A percentile compares a stretch with the other conserved stretches of the same genome.
Evolutionary conservation across 1,284 basidiomycete genomes (phyloP).

Genomic region (Malassezia psittaci): DNA sequence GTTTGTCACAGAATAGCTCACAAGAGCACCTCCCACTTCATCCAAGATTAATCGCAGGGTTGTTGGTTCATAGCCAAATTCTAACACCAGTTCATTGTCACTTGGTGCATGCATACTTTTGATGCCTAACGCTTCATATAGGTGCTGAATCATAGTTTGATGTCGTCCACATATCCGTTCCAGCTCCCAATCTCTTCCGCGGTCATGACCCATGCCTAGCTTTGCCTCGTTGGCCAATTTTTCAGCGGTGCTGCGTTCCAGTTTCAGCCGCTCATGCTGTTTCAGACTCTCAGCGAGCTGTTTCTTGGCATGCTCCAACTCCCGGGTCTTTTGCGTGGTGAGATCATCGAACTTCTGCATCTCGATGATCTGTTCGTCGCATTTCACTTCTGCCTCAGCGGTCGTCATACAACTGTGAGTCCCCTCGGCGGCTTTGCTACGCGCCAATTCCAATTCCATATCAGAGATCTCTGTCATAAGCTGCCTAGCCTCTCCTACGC

Average conservation of each 20-base stretch:
- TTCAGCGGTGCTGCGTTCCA: conserved; percentile 32
- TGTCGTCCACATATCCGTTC: conserved; percentile 29
- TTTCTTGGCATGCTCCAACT: conserved; percentile 32
- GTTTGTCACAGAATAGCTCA: neutral
- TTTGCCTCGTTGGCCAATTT: conserved; percentile 35
- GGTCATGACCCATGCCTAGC: conserved; percentile 31
- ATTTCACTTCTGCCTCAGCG: conserved; percentile 27
- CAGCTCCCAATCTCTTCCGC: conserved; percentile 31
- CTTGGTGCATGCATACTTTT: conserved; percentile 1
- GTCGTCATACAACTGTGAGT: conserved; percentile 29
- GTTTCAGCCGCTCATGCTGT: conserved; percentile 30
- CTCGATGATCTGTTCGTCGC: conserved; percentile 29
- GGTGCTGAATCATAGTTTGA: conserved; percentile 3
- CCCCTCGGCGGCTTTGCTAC: conserved; percentile 30
- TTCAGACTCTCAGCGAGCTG: conserved; percentile 26
- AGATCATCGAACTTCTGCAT: conserved; percentile 31
- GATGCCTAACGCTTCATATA: conserved; percentile 12
- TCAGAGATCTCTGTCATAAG: conserved; percentile 33
- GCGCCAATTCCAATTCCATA: conserved; percentile 38
- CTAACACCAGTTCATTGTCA: conserved; percentile 3
- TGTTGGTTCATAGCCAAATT: neutral
- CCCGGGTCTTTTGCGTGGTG: conserved; percentile 23
- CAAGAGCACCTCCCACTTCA: conserved; percentile 8
- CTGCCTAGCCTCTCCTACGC: conserved; percentile 22
- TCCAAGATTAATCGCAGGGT: conserved; percentile 9